A percentile compares a stretch with the other conserved stretches of the same genome.
Evolutionary conservation across 257 asterid genomes (phyloP).

Genomic region (Scutellaria baicalensis): DNA sequence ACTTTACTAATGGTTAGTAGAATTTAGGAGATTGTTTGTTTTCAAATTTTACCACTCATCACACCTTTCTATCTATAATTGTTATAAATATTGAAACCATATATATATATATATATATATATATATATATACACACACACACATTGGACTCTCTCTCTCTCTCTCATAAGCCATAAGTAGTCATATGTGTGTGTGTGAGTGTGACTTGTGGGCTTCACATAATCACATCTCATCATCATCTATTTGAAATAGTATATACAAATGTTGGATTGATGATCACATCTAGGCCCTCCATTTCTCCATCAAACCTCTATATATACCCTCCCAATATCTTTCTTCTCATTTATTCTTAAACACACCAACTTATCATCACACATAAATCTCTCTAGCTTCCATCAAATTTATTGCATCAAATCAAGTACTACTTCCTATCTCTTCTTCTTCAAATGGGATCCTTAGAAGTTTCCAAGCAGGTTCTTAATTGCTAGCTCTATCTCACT

Average conservation of each 20-base stretch:
- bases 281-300: slow-evolving; percentile 18
- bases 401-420: background rate
- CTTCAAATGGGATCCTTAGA: slow-evolving; percentile 56
- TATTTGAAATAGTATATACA: background rate
- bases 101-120: background rate
- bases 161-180: no score
- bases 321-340: slow-evolving; percentile 3
- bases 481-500: background rate
- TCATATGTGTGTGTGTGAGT: background rate
- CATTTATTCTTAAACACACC: slow-evolving; percentile 1
- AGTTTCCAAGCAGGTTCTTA: slow-evolving; percentile 42
- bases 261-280: background rate
- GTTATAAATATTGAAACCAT: no score
- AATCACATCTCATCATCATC: background rate
- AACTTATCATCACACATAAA: background rate
- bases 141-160: background rate
- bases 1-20: background rate
- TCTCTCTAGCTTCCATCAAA: background rate
- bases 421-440: background rate
- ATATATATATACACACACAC: background rate
- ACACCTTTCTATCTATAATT: background rate
- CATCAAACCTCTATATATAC: slow-evolving; percentile 19
- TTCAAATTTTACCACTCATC: background rate
- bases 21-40: background rate
- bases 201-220: background rate